Percentiles rank a stretch among this genome's conserved stretches.
Conservation (phyloP, 768 basidiomycete species). For the Suillus subluteus region DNA sequence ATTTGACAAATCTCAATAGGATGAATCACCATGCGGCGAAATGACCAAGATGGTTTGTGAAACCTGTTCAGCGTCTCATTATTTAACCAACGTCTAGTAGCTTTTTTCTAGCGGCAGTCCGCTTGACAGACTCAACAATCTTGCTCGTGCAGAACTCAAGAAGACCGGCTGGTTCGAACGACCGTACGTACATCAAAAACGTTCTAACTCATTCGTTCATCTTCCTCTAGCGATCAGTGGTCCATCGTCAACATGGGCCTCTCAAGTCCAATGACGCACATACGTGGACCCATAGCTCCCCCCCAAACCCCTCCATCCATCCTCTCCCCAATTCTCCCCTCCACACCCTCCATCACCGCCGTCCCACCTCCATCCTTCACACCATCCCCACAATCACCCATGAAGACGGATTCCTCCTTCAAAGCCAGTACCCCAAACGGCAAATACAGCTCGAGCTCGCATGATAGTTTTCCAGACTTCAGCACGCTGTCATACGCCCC, state of each 20-base stretch:
- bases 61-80: slow-evolving; percentile 11
- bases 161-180: slow-evolving; percentile 36
- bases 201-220: background rate
- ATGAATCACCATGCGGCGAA: slow-evolving; percentile 11
- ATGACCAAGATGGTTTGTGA: slow-evolving; percentile 32
- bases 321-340: background rate
- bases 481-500: slow-evolving; percentile 17
- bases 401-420: background rate
- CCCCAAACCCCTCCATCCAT: slow-evolving; percentile 15
- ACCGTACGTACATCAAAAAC: slow-evolving; percentile 16
- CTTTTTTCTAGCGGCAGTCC: slow-evolving; percentile 24
- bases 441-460: slow-evolving; percentile 7
- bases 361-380: background rate
- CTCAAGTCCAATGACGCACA: slow-evolving; percentile 8
- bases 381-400: slow-evolving; percentile 9
- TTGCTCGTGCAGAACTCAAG: slow-evolving; percentile 33
- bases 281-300: slow-evolving; percentile 1
- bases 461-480: slow-evolving; percentile 20
- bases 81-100: slow-evolving; percentile 18
- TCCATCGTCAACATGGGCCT: slow-evolving; percentile 30
- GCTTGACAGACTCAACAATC: slow-evolving; percentile 31
- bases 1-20: slow-evolving; percentile 17
- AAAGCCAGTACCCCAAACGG: slow-evolving; percentile 8
- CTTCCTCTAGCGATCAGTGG: slow-evolving; percentile 31
- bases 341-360: background rate